Evolutionary conservation across 768 basidiomycete species (phyloP).

Genomic region (Agrocybe chaxingu): DNA sequence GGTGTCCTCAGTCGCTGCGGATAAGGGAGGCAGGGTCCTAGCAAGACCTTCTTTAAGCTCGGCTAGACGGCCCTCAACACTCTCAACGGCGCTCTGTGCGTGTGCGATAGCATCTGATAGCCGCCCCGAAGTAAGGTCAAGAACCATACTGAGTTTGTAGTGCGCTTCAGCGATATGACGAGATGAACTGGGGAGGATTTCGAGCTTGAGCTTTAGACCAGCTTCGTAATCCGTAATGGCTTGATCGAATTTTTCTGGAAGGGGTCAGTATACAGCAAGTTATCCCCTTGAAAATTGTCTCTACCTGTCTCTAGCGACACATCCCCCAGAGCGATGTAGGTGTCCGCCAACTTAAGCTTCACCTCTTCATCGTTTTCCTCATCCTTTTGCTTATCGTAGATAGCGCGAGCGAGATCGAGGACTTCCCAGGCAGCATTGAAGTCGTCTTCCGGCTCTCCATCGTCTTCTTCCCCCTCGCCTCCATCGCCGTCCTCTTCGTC

Average conservation of each 20-base stretch:
- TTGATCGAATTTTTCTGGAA: slow-evolving; percentile 91
- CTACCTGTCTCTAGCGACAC: slow-evolving; percentile 95
- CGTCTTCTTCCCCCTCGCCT: slow-evolving; percentile 60
- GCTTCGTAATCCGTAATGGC: slow-evolving; percentile 85
- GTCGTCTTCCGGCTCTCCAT: slow-evolving; percentile 89
- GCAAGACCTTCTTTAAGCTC: slow-evolving; percentile 51
- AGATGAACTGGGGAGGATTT: slow-evolving; percentile 80
- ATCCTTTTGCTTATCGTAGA: slow-evolving; percentile 67
- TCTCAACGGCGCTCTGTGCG: slow-evolving; percentile 75
- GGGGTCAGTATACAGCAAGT: background rate
- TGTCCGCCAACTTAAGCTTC: slow-evolving; percentile 85
- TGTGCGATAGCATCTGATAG: slow-evolving; percentile 80
- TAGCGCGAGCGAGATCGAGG: slow-evolving; percentile 87
- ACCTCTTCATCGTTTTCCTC: slow-evolving; percentile 55
- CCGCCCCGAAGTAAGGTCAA: slow-evolving; percentile 85
- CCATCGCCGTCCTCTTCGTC: slow-evolving; percentile 52
- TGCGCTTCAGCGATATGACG: slow-evolving; percentile 93
- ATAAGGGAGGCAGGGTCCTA: slow-evolving; percentile 30
- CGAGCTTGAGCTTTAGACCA: slow-evolving; percentile 68
- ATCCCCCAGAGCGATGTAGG: slow-evolving; percentile 87
- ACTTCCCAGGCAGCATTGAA: slow-evolving; percentile 98
- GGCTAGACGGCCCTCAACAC: slow-evolving; percentile 67
- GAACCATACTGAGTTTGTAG: slow-evolving; percentile 90
- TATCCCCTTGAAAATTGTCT: slow-evolving; percentile 14
- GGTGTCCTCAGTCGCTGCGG: slow-evolving; percentile 33